Evolutionary conservation across 176 grass and related monocot species (phyloP), one percentile per base, ranked within the genome.

Genomic region (Ensete glaucum): DNA sequence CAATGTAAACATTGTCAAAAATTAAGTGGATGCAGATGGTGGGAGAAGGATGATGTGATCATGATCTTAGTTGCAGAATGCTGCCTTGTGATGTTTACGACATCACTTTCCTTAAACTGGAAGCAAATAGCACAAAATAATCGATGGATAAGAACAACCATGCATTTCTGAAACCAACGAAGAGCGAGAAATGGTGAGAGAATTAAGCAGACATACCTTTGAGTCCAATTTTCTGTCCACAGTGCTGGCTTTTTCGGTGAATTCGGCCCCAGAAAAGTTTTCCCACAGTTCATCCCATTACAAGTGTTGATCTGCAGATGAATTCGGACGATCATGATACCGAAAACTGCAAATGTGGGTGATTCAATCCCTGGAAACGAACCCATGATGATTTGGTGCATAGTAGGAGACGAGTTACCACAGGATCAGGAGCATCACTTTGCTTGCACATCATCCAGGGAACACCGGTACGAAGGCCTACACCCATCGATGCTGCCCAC

Each of bases 391-490:
- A 22, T 26, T 26, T 48, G 1, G 6, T 68, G 1, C 8, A 57
- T 60, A 11, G n/a, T 66, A 62, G 26, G 65, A 59, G 63, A 65
- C 8, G 53, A 91, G 84, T 22, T 12, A 98, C 90, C 85, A 91
- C 78, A 85, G 90, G 85, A 79, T 90, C 88, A 51, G 94, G 94
- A 62, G 94, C 94, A 80, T 98, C 94, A 57, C 91, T 75, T 82
- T 98, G 90, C 53, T 98, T 98, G 87, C 94, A 98, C 90, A 93
- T 98, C 57, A 85, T 87, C 94, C 94, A 98, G 14, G 94, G 94
- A 76, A 98, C 94, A 51, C 90, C 90, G 16, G 88, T 91, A 16
- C 87, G 55, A 14, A 91, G 88, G 67, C 66, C 66, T 51, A 91
- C 82, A 5, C 90, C 94, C 84, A 98, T 93, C 50, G 82, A 69